Conservation (phyloP, 2,329 filamentous ascomycete genomes). For the Ceratocystis papillata region DNA sequence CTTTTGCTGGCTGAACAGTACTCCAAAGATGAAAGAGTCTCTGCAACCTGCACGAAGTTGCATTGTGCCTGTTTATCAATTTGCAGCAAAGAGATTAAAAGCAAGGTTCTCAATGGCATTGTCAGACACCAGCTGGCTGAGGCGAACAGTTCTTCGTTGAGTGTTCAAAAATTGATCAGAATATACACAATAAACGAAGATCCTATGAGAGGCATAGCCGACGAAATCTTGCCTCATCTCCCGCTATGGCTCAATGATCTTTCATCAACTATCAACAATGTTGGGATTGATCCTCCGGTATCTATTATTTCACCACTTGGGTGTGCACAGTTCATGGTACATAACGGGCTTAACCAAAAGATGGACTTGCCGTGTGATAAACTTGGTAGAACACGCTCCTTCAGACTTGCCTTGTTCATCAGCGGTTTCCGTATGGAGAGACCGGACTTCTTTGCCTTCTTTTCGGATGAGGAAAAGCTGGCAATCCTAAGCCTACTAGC, state of each 20-base stretch:
- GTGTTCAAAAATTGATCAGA: conserved; percentile 26
- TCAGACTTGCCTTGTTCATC: conserved; percentile 58
- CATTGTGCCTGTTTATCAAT: not conserved
- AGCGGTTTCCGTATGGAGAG: not conserved
- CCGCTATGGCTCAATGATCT: conserved; percentile 57
- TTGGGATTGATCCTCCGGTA: conserved; percentile 52
- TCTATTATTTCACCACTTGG: conserved; percentile 63
- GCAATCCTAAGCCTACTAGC: conserved; percentile 33
- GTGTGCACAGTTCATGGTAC: conserved; percentile 56
- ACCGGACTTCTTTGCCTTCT: not conserved
- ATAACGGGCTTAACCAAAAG: conserved; percentile 57
- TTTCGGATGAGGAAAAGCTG: not conserved
- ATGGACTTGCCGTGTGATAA: conserved; percentile 54
- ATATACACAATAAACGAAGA: conserved; percentile 32
- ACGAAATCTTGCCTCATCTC: conserved; percentile 36
- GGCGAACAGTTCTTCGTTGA: not conserved
- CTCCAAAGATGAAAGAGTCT: not conserved
- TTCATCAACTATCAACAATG: conserved; percentile 35
- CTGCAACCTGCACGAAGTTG: not conserved
- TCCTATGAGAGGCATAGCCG: not conserved
- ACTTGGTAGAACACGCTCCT: conserved; percentile 58
- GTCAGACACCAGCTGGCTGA: not conserved
- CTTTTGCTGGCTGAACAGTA: conserved; percentile 4
- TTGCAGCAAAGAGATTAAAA: not conserved
- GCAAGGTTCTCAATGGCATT: not conserved